Percentiles rank a stretch among this genome's conserved stretches.
phyloP scores from a whole-genome alignment of 805 yeast genomes.

The Wickerhamiella hasegawae region DNA sequence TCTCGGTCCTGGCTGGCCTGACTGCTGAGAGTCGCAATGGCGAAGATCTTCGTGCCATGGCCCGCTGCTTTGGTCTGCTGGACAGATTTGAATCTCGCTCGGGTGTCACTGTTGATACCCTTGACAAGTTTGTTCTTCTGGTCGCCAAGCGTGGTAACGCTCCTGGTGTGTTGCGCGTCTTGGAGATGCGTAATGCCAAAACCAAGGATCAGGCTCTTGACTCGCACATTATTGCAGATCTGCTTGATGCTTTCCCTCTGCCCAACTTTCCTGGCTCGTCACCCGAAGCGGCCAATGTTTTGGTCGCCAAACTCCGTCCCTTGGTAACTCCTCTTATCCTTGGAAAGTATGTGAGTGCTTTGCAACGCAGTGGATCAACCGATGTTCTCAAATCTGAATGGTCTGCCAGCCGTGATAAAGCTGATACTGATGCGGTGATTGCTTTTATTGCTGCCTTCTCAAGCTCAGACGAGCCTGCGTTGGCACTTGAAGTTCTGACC shows the following conservation, averaged over 20 bases:
- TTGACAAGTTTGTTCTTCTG: slow-evolving; percentile 11
- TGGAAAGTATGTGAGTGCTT: slow-evolving; percentile 15
- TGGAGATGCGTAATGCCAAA: slow-evolving; percentile 10
- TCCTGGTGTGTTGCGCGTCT: slow-evolving; percentile 12
- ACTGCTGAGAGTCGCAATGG: neutral
- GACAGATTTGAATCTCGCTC: slow-evolving; percentile 11
- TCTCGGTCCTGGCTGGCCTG: slow-evolving; percentile 1
- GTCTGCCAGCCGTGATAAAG: slow-evolving; percentile 4
- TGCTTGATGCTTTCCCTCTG: slow-evolving; percentile 16
- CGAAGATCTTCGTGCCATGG: slow-evolving; percentile 14
- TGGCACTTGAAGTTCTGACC: slow-evolving; percentile 9
- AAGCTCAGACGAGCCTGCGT: slow-evolving; percentile 5
- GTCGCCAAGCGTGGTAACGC: slow-evolving; percentile 17
- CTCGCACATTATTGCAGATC: slow-evolving; percentile 6
- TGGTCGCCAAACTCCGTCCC: slow-evolving; percentile 1
- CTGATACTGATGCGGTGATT: slow-evolving; percentile 10
- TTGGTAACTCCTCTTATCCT: neutral
- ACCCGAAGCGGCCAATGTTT: neutral
- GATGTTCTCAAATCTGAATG: slow-evolving; percentile 14
- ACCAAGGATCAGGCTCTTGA: slow-evolving; percentile 4
- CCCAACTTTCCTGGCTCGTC: slow-evolving; percentile 6
- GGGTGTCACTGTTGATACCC: slow-evolving; percentile 10
- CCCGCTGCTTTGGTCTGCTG: slow-evolving; percentile 16
- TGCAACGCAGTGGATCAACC: slow-evolving; percentile 12
- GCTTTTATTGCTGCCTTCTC: slow-evolving; percentile 15